Conservation (phyloP, 176 grass and related monocot species). For the Zizania latifolia region DNA sequence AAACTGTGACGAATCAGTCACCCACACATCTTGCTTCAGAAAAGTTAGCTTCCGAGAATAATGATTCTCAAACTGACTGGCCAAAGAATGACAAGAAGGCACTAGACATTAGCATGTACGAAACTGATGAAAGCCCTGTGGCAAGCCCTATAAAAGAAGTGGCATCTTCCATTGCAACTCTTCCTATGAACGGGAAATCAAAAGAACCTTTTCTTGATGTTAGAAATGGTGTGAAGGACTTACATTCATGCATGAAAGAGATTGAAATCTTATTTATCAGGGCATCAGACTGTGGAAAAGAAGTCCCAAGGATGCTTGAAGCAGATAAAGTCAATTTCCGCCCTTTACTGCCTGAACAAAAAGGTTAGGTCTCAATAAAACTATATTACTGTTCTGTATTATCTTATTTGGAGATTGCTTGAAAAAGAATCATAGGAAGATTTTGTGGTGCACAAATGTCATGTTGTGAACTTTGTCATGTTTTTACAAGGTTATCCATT, state of each 20-base stretch:
- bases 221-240: constrained; percentile 39
- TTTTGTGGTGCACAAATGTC: constrained; percentile 11
- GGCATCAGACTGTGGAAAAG: constrained; percentile 88
- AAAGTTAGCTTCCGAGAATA: constrained; percentile 21
- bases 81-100: constrained; percentile 28
- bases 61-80: constrained; percentile 13
- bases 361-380: constrained; percentile 45
- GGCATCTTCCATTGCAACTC: constrained; percentile 22
- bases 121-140: constrained; percentile 52
- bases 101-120: constrained; percentile 52
- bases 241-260: constrained; percentile 79
- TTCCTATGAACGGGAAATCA: constrained; percentile 49
- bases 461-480: constrained; percentile 4
- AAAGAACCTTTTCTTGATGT: constrained; percentile 43
- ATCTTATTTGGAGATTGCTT: constrained; percentile 20
- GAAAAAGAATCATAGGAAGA: constrained; percentile 12
- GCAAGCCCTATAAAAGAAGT: constrained; percentile 41
- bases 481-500: constrained; percentile 1
- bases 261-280: constrained; percentile 76
- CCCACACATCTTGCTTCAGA: constrained; percentile 34
- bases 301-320: constrained; percentile 97
- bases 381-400: constrained; percentile 10
- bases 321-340: constrained; percentile 81
- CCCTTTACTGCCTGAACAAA: constrained; percentile 65
- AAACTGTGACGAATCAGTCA: constrained; percentile 33